A percentile compares a stretch with the other conserved stretches of the same genome.
phyloP scores from a whole-genome alignment of 495 filamentous ascomycete species.

The Aspergillus asperescens region DNA sequence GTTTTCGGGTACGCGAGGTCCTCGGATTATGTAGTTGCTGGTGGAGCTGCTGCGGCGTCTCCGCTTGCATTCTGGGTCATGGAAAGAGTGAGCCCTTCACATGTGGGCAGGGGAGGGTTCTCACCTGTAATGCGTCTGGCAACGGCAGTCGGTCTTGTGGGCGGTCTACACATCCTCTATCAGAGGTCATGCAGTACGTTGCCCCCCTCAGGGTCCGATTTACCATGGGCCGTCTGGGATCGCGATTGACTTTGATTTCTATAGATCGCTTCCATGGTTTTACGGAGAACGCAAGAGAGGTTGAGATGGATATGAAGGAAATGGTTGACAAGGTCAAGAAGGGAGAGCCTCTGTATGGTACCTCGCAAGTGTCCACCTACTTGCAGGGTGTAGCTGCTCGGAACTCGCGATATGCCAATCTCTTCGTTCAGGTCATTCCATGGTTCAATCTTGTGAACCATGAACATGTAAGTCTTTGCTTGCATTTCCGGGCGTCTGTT shows the following conservation, averaged over 20 bases:
- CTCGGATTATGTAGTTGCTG: conserved; percentile 71
- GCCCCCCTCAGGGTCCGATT: neutral
- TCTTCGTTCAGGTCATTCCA: conserved; percentile 77
- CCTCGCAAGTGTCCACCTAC: conserved; percentile 67
- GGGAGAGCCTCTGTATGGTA: conserved; percentile 87
- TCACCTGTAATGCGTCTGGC: conserved; percentile 74
- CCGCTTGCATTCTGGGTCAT: conserved; percentile 68
- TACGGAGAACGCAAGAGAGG: conserved; percentile 82
- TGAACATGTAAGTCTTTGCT: conserved; percentile 55
- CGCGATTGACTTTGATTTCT: neutral
- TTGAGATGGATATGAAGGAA: conserved; percentile 95
- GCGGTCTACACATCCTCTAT: conserved; percentile 77
- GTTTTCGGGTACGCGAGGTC: conserved; percentile 80
- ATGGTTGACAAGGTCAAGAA: conserved; percentile 94
- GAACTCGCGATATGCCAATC: conserved; percentile 83
- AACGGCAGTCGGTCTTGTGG: conserved; percentile 61
- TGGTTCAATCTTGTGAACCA: conserved; percentile 99
- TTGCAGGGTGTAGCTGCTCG: conserved; percentile 90
- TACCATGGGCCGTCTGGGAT: neutral
- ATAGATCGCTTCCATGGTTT: conserved; percentile 83
- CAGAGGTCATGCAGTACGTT: conserved; percentile 60
- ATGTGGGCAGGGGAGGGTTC: conserved; percentile 74
- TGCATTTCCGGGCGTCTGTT: neutral
- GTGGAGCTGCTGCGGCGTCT: conserved; percentile 56
- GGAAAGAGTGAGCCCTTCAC: conserved; percentile 79